A percentile compares a stretch with the other conserved stretches of the same genome.
Evolutionary conservation across 306 rosid species (phyloP).

Genomic region (Cyamopsis tetragonoloba): DNA sequence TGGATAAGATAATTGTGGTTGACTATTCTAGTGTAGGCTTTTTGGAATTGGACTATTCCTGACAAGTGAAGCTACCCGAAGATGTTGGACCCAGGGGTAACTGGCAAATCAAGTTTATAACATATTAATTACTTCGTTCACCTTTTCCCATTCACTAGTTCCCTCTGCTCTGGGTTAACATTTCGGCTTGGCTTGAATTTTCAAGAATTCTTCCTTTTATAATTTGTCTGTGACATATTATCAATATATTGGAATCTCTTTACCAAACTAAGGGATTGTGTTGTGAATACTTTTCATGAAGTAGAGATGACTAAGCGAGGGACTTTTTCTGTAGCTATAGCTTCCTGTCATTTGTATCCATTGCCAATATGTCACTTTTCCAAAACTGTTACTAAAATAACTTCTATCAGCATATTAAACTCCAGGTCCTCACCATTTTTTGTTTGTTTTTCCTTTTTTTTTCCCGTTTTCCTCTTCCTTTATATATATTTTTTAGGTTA

Average conservation of each 20-base stretch:
- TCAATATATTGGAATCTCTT: not conserved
- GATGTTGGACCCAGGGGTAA: conserved; percentile 2
- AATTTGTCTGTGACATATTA: not conserved
- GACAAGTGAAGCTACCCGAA: conserved; percentile 1
- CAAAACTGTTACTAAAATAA: not conserved
- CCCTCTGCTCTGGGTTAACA: not conserved
- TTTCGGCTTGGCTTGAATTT: conserved; percentile 19
- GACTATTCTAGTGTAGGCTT: conserved; percentile 4
- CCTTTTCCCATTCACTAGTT: not conserved
- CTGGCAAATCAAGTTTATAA: conserved; percentile 14
- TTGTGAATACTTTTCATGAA: not conserved
- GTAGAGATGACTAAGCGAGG: not conserved
- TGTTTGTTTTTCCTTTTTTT: not conserved
- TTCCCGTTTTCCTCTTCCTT: conserved; percentile 11
- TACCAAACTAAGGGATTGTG: not conserved
- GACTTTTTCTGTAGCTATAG: not conserved
- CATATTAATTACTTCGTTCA: conserved; percentile 12
- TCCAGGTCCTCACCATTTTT: not conserved
- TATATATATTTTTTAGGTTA: no score
- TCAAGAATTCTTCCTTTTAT: conserved; percentile 1
- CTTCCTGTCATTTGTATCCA: not conserved
- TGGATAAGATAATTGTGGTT: not conserved
- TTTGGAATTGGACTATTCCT: not conserved
- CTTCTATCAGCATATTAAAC: not conserved
- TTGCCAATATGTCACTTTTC: not conserved